Evolutionary conservation across 345 rosid species (phyloP), one percentile per base, ranked within the genome.

Genomic region (Xanthoceras sorbifolium): DNA sequence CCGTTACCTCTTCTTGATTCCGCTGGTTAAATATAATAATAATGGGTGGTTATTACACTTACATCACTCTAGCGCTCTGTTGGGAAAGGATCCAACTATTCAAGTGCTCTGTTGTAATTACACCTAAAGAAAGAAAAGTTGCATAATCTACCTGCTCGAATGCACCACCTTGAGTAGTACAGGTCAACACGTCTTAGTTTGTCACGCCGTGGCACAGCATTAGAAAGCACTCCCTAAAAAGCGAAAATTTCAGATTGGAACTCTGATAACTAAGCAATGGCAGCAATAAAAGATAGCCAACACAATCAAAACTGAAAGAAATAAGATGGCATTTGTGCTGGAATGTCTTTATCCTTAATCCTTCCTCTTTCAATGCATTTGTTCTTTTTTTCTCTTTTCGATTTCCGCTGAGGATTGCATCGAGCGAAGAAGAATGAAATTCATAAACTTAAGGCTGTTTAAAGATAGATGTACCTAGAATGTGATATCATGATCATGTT

Each of bases 91-190:
- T 8, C 17, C 15, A 25, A 28, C 61, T 25, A 18, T 15, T 42
- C 57, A 25, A 42, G 17, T 38, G 32, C 42, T 22, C 50, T 36
- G 28, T 26, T 70, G 7, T 42, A 42, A 68, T 44, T 29, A 62
- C 11, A 31, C 8, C 42, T 26, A 38, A 65, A 64, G 48, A 69
- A 22, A 48, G 62, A 31, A 59, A 60, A 78, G 29, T 26, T 31
- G 40, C 32, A 76, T 20, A 7, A 18, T 25, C 38, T 85, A 89
- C 97, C 96, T 77, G 93, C 89, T 82, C 89, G 85, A 81, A 94
- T 86, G 79, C 86, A 90, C 93, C 95, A 94, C 60, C 98, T 92
- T 34, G 97, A 94, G 77, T 90, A 92, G 85, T 88, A 94, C 64
- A 87, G 67, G 23, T 94, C 94, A 9, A 92, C 97, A 0, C 93